These are phyloP conservation scores for Globisporangium recalcitrans DNA, from an alignment of 352 stramenopile species.

Conservation along the genomic window DNA sequence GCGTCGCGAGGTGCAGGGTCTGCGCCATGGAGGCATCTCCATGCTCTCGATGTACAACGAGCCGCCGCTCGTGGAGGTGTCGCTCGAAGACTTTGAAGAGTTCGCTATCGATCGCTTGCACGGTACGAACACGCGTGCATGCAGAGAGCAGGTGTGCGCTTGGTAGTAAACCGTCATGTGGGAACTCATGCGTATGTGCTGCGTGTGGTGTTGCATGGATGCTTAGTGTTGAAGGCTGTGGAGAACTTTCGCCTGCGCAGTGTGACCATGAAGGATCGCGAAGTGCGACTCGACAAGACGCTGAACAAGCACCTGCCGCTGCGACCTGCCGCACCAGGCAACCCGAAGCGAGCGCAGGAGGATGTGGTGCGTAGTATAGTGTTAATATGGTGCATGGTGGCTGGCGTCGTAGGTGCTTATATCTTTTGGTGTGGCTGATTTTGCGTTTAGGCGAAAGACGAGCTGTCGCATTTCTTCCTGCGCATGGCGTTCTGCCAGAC, in stretches of 20 bases:
- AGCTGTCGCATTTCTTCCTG: constrained; percentile 97
- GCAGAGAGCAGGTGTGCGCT: neutral
- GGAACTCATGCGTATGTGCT: neutral
- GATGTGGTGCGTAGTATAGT: constrained; percentile 30
- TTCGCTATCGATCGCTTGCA: constrained; percentile 96
- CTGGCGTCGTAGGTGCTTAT: neutral
- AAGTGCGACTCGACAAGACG: constrained; percentile 75
- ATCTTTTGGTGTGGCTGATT: neutral
- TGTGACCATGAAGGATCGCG: constrained; percentile 63
- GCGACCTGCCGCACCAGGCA: constrained; percentile 26
- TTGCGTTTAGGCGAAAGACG: constrained; percentile 68
- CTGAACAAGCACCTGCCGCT: constrained; percentile 84
- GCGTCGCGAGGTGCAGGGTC: constrained; percentile 41
- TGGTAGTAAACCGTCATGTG: neutral
- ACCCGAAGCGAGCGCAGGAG: constrained; percentile 49
- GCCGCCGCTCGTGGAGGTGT: constrained; percentile 92
- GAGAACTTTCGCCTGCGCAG: constrained; percentile 84
- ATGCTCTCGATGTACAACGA: constrained; percentile 93
- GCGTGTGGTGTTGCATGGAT: neutral
- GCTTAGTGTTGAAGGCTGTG: constrained; percentile 70
- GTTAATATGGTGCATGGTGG: neutral
- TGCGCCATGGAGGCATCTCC: constrained; percentile 36
- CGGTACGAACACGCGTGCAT: constrained; percentile 21
- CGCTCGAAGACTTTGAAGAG: constrained; percentile 97
- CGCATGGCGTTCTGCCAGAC: constrained; percentile 96